Base-by-base conservation (phyloP, 257 asterid species). In the Mentha longifolia region DNA sequence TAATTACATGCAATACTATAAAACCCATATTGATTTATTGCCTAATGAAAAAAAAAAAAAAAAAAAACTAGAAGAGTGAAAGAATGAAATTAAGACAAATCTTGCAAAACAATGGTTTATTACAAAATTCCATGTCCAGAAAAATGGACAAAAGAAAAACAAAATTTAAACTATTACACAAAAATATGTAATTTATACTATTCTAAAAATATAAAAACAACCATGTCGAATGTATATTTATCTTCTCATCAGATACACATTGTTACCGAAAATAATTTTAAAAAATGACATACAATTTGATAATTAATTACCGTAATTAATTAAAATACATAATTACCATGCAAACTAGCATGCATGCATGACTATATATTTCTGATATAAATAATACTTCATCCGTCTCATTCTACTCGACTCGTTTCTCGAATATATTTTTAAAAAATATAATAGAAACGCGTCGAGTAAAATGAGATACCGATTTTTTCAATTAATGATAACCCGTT, bases 401-500 rank as follows among this genome's bases (percentile, higher is more conserved):
- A 22, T 22, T 22, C 2, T 22, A 22, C 25, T 22, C 2, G 25
- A 22, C 25, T 0, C 2, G 25, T 22, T 22, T 22, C 2, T 22
- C 2, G 1, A 22, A 0, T 22, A 22, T 22, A 22, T 22, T 22
- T 22, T n/a, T n/a, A n/a, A n/a, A 22, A 22, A 22, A 22, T 0
- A 22, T 22, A 22, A 22, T 22, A 22, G 25, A 22, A 22, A 22
- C 2, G 2, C 2, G 2, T 2, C 25, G 2, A 22, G 25, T 22
- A 22, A 22, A 2, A 22, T 22, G 25, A 22, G 2, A 22, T 22
- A 22, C 20, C 61, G 9, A 22, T 35, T 35, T 35, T 42, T 42
- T 42, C 0, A 10, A 42, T 42, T 42, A 42, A 42, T 42, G 51
- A 42, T 42, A 72, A 49, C 68, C 37, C 57, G 86, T 79, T 17